A percentile compares a stretch with the other conserved stretches of the same genome.
phyloP scores from a whole-genome alignment of 2,329 filamentous ascomycete genomes.

The Xylaria sp. region DNA sequence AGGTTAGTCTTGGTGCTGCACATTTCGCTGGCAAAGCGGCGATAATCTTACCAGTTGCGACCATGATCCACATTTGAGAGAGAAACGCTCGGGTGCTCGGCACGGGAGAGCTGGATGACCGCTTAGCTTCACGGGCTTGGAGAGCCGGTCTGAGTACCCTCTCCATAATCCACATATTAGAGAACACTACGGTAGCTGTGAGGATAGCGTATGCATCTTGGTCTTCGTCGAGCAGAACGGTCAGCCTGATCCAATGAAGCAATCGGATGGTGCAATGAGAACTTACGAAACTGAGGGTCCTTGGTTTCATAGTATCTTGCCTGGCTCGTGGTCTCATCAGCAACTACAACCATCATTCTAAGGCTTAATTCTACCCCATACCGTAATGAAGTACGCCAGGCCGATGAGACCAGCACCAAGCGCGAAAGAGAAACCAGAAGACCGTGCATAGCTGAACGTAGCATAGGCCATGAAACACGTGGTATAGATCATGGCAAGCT shows the following conservation, averaged over 20 bases:
- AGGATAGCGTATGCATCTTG: slow-evolving; percentile 74
- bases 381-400: slow-evolving; percentile 76
- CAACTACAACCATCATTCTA: neutral
- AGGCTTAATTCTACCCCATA: slow-evolving; percentile 55
- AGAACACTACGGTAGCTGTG: slow-evolving; percentile 75
- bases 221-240: slow-evolving; percentile 17
- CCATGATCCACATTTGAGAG: slow-evolving; percentile 80
- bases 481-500: slow-evolving; percentile 70
- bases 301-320: slow-evolving; percentile 80
- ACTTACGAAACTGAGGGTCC: slow-evolving; percentile 85
- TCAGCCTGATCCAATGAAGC: slow-evolving; percentile 10
- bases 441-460: slow-evolving; percentile 77
- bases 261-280: neutral
- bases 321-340: slow-evolving; percentile 45
- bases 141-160: slow-evolving; percentile 58
- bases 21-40: neutral
- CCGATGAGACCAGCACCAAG: slow-evolving; percentile 68
- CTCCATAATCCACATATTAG: slow-evolving; percentile 81
- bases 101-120: slow-evolving; percentile 53
- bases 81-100: slow-evolving; percentile 52
- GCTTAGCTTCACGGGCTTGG: slow-evolving; percentile 59
- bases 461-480: slow-evolving; percentile 69
- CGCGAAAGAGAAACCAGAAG: slow-evolving; percentile 59
- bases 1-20: slow-evolving; percentile 11
- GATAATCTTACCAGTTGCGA: slow-evolving; percentile 59